phyloP scores from a whole-genome alignment of 208 protist species.

The Acanthamoeba divionensis region DNA sequence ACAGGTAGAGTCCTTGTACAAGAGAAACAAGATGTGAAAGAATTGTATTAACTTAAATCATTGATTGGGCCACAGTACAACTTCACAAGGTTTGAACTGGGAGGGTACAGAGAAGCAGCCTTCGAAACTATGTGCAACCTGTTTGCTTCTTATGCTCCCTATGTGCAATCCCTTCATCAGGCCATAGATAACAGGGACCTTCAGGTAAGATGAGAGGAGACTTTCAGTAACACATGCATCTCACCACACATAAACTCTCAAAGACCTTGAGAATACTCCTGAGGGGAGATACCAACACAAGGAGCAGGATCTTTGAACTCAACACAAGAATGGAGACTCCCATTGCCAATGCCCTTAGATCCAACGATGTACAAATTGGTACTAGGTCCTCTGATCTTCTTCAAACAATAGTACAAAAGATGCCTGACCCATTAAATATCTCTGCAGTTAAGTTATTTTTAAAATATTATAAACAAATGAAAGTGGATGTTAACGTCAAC shows the following conservation, averaged over 20 bases:
- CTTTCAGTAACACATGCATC: background rate
- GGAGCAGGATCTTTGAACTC: background rate
- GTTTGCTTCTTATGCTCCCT: background rate
- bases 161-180: background rate
- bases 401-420: background rate
- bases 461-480: background rate
- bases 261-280: background rate
- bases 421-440: background rate
- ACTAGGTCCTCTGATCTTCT: too few relatives aligned
- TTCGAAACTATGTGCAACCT: background rate
- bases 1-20: background rate
- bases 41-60: background rate
- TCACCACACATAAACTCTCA: background rate
- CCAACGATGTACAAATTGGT: background rate
- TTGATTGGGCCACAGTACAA: background rate
- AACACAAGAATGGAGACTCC: background rate
- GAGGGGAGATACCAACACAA: background rate
- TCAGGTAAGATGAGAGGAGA: background rate
- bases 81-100: conserved; percentile 3
- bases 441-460: background rate
- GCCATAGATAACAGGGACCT: background rate
- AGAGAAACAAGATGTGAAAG: background rate
- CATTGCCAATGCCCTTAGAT: background rate
- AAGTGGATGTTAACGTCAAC: background rate
- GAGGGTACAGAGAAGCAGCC: background rate